Base-by-base conservation (phyloP, 2,329 filamentous ascomycete genomes). In the Colletotrichum shisoi region DNA sequence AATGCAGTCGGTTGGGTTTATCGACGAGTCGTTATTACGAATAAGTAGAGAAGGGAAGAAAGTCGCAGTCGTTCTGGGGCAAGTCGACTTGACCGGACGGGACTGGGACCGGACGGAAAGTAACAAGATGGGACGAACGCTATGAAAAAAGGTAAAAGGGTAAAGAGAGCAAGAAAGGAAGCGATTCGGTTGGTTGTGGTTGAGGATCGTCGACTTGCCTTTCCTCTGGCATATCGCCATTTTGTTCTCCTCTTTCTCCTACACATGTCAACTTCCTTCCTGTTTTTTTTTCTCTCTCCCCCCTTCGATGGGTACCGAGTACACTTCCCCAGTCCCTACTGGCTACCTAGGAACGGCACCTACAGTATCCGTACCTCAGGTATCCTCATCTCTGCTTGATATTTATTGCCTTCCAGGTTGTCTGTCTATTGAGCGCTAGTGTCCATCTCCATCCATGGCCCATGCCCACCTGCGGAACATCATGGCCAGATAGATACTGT, bases 71-170 rank as follows among this genome's bases (percentile, higher is more conserved):
- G 44, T 60, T 49, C 42, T 52, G 42, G 48, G 48, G 39, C 44
- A 52, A 42, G 60, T 60, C 62, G 52, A 44, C 27, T 31, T 31
- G 54, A 40, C 52, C 17, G 11, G 19, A 42, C 9, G 19, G 19
- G 8, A 27, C 21, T 34, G 53, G 31, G 21, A 54, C 39, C 27
- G 39, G 48, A 49, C 27, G 39, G 49, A 39, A 54, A 54, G 42
- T 45, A 40, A 40, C 45, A 63, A 40, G 59, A 67, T 42, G 59
- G 45, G 59, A 67, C 52, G 57, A 53, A 63, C 44, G 44, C 58
- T 62, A 49, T 44, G 59, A 67, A 46, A 63, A 53, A 63, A 37
- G 44, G 51, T 57, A 54, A 58, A 57, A 44, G 46, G 27, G 13
- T 9, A 34, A 40, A 40, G 19, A 17, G n/a, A 11, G 48, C 21